Evolutionary conservation across 768 basidiomycete species (phyloP).

Genomic region (Trametes cingulata): DNA sequence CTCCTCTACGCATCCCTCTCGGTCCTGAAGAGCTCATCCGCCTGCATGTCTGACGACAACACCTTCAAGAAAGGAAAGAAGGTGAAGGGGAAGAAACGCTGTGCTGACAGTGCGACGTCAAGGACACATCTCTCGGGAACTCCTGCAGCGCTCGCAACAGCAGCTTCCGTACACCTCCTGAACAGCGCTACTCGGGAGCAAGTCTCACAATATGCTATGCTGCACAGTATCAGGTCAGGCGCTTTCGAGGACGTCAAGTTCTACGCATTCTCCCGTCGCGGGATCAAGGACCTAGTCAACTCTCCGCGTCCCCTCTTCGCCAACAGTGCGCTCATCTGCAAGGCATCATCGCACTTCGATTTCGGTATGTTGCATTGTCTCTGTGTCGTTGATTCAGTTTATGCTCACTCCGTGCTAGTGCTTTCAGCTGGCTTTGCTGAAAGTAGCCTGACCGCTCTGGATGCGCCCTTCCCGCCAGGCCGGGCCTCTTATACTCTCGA

Average conservation of each 20-base stretch:
- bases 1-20: no score
- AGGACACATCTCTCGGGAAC: no score
- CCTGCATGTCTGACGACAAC: no score
- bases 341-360: constrained; percentile 8
- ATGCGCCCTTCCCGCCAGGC: not conserved
- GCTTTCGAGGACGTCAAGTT: constrained; percentile 18
- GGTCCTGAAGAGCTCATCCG: no score
- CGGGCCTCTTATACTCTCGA: not conserved
- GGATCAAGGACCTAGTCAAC: not conserved
- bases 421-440: not conserved
- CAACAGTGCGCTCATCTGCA: constrained; percentile 6
- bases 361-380: not conserved
- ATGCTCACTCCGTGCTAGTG: no score
- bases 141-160: not conserved
- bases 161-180: not conserved
- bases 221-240: not conserved
- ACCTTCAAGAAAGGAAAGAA: no score
- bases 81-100: no score
- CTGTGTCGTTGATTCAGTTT: no score
- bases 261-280: constrained; percentile 9
- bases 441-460: not conserved
- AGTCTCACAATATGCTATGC: no score
- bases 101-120: no score
- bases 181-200: not conserved
- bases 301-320: constrained; percentile 4